Evolutionary conservation across 2,329 filamentous ascomycete species (phyloP), one percentile per base, ranked within the genome.

Genomic region (Sclerotinia trifoliorum): DNA sequence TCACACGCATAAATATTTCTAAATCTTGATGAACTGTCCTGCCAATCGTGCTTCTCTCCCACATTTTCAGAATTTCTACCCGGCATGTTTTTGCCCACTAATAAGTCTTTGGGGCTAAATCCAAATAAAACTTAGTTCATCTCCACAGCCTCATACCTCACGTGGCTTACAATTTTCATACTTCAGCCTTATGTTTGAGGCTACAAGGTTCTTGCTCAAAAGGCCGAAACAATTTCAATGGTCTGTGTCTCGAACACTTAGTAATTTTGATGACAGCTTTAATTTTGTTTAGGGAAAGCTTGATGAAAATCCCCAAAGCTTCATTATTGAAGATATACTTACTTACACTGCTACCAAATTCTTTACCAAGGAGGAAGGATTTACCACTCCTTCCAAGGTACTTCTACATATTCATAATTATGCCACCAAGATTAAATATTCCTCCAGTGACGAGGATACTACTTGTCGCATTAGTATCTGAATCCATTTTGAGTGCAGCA

Each of bases 401-500:
- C 29, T 24, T 4, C 8, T 13, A 48, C 10, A 19, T 2, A 3
- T 24, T 44, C 49, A 42, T 17, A 56, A 63, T 76, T 78, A 90
- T 96, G 93, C 86, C 91, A 75, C 85, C 89, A 66, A 90, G 94
- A 83, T 85, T 97, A 81, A 97, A 96, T 77, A 90, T 98, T 71
- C 95, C 95, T 70, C 94, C 95, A 42, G 87, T 97, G 74, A 98
- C 95, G 60, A 90, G 95, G 72, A 88, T 87, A 74, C 84, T 94
- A 67, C 89, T 99, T 75, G 86, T 91, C 77, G 84, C 85, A 70
- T 85, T 97, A 69, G 79, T 93, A 72, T 81, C 88, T 71, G 89
- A 97, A 80, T 96, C 93, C 65, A 81, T 95, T 74, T 84, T 97
- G 76, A 95, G 94, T 81, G 89, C 91, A 73, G 84, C 89, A 73